phyloP scores from a whole-genome alignment of 2,329 filamentous ascomycete genomes.

The Penicillium expansum region DNA sequence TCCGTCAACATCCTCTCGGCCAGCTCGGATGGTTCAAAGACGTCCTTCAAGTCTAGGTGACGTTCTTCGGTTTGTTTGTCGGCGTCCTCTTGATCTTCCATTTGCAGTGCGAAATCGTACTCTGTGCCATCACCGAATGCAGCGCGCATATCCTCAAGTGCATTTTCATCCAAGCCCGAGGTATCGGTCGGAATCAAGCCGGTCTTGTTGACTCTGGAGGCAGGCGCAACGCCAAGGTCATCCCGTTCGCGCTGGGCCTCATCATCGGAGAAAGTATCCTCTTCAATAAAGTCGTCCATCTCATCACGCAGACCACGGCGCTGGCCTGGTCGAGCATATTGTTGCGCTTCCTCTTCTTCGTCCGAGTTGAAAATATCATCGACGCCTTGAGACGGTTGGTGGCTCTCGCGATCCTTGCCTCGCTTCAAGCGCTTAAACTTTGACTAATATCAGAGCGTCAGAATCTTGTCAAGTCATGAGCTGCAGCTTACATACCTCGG shows the following conservation, averaged over 20 bases:
- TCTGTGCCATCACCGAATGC: conserved; percentile 96
- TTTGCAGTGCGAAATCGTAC: conserved; percentile 88
- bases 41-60: conserved; percentile 89
- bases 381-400: conserved; percentile 66
- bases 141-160: conserved; percentile 90
- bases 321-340: conserved; percentile 46
- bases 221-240: conserved; percentile 83
- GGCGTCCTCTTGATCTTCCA: conserved; percentile 80
- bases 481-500: conserved; percentile 60
- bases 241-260: conserved; percentile 73
- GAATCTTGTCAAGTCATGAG: not conserved
- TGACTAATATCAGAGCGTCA: conserved; percentile 53
- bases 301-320: conserved; percentile 69
- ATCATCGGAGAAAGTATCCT: conserved; percentile 87
- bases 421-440: conserved; percentile 97
- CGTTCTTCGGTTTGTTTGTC: conserved; percentile 75
- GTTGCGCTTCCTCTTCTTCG: conserved; percentile 67
- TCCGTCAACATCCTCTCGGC: conserved; percentile 93
- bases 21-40: conserved; percentile 94
- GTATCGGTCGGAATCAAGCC: conserved; percentile 71
- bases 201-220: conserved; percentile 66
- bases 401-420: conserved; percentile 64
- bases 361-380: conserved; percentile 96
- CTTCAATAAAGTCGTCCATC: conserved; percentile 94
- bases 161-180: conserved; percentile 83